Percentiles rank a stretch among this genome's conserved stretches.
phyloP scores from a whole-genome alignment of 352 stramenopile genomes.

The Aphanomyces euteiches region DNA sequence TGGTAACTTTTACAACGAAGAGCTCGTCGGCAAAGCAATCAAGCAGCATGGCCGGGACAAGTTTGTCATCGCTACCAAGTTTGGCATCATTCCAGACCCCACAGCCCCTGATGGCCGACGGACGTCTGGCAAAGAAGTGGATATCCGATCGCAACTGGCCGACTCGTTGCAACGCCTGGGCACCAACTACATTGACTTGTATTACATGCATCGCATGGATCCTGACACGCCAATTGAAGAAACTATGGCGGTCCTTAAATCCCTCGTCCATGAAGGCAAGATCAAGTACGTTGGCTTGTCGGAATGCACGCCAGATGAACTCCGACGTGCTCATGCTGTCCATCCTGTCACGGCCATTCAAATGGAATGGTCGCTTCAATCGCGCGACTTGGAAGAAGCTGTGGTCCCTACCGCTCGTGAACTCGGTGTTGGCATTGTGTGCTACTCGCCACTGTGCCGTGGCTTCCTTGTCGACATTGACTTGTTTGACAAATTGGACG shows the following conservation, averaged over 20 bases:
- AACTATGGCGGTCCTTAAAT: constrained; percentile 39
- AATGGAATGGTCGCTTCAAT: constrained; percentile 32
- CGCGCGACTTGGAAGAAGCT: constrained; percentile 29
- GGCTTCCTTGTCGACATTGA: background rate
- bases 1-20: constrained; percentile 52
- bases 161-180: constrained; percentile 54
- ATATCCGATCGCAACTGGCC: constrained; percentile 58
- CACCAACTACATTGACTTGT: constrained; percentile 59
- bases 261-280: constrained; percentile 32
- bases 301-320: constrained; percentile 25
- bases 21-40: constrained; percentile 50
- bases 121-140: constrained; percentile 46
- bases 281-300: constrained; percentile 35
- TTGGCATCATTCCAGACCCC: constrained; percentile 46
- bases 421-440: constrained; percentile 31
- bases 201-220: constrained; percentile 67
- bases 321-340: constrained; percentile 34
- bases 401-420: constrained; percentile 22
- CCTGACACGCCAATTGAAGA: constrained; percentile 65
- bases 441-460: constrained; percentile 12
- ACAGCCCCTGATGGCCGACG: background rate
- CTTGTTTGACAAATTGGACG: background rate
- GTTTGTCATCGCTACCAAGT: constrained; percentile 64
- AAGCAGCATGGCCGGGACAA: constrained; percentile 55
- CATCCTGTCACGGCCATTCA: constrained; percentile 35